These are phyloP conservation scores for Clavaria fumosa DNA, from an alignment of 768 basidiomycete genomes.

Conservation along the genomic window DNA sequence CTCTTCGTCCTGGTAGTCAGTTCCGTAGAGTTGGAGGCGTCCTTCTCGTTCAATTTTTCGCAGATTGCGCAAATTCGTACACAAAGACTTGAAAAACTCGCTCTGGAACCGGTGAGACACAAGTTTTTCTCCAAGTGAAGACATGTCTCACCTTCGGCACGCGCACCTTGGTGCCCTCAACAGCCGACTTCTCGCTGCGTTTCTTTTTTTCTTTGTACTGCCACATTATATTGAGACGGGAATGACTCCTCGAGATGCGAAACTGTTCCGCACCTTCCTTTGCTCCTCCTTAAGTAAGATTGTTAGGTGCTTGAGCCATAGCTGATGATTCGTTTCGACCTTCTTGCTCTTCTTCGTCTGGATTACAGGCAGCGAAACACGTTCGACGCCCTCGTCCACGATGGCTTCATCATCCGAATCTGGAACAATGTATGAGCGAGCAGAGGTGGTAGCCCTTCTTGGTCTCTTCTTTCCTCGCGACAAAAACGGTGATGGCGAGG, in stretches of 20 bases:
- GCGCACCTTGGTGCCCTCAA: conserved; percentile 32
- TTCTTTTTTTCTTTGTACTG: conserved; percentile 56
- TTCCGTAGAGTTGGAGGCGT: conserved; percentile 20
- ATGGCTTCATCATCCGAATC: conserved; percentile 59
- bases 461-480: conserved; percentile 35
- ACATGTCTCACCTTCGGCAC: conserved; percentile 37
- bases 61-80: conserved; percentile 38
- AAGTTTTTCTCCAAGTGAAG: not conserved
- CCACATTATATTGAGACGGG: conserved; percentile 7
- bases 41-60: conserved; percentile 44
- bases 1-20: conserved; percentile 21
- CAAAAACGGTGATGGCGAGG: conserved; percentile 14
- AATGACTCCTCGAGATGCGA: conserved; percentile 2
- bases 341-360: conserved; percentile 21
- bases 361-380: conserved; percentile 17
- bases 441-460: conserved; percentile 35
- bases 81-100: conserved; percentile 53
- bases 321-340: conserved; percentile 33
- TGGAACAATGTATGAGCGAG: conserved; percentile 48
- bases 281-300: conserved; percentile 49
- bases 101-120: conserved; percentile 25
- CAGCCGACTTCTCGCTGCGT: conserved; percentile 28
- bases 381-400: conserved; percentile 22
- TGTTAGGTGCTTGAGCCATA: conserved; percentile 55
- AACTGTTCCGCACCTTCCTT: conserved; percentile 35